Base-by-base conservation (phyloP, 2,329 filamentous ascomycete genomes). In the Falciphora oryzae region DNA sequence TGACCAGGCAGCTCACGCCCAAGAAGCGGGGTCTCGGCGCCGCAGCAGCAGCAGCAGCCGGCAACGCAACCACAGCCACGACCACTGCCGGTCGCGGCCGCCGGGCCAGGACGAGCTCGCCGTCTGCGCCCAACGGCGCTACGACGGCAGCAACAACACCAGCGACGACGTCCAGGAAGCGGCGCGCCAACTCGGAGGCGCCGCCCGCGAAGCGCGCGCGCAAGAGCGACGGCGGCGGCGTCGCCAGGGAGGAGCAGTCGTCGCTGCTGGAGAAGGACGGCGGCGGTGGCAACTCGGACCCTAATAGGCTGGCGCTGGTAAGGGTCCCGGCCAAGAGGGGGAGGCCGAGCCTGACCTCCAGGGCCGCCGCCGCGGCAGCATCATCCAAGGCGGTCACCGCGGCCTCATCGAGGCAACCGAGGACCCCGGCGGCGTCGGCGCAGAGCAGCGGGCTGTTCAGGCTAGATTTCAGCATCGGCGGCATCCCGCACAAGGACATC, bases 151-250 rank as follows among this genome's bases (percentile, higher is more conserved):
- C 29, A n/a, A 13, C 18, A n/a, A 31, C 58, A 25, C 28, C 11
- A 5, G 28, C 29, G 29, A 11, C 13, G 28, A 22, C 58, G 58
- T 22, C 58, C 28, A 59, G 5, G 32, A 59, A 59, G 28, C 58
- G 28, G 1, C 58, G 25, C 58, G 16, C 18, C 58, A 22, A 13
- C 29, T 29, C 28, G 25, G 58, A 31, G 18, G 32, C 28, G 10
- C 58, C 58, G 28, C 29, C 29, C 7, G 58, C 58, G 29, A 59
- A 59, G 16, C 58, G 58, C 58, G 32, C 28, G 28, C 58, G 58
- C 16, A 69, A 65, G 22, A 68, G 80, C 31, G 76, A 75, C 4
- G 66, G 70, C 28, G 71, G 69, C 1, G 63, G 64, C 25, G 63
- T 22, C 6, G 44, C 38, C 18, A 44, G 22, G 16, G 38, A 18